These are phyloP conservation scores for Sporothrix humicola DNA, from an alignment of 2,329 filamentous ascomycete species.

Conservation along the genomic window DNA sequence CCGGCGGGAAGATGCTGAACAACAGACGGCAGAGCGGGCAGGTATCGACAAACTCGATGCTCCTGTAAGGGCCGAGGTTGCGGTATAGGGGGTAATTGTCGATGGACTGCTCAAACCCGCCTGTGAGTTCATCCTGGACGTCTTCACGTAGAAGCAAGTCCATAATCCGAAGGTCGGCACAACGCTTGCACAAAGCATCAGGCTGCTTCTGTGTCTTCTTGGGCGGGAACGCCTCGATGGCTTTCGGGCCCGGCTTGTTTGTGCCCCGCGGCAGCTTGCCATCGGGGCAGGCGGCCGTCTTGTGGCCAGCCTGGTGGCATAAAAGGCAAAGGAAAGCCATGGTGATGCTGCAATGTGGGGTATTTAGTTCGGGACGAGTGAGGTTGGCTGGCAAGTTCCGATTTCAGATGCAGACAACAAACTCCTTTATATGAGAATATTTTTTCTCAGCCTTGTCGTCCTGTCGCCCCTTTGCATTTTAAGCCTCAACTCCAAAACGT, in stretches of 20 bases:
- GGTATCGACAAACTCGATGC: slow-evolving; percentile 22
- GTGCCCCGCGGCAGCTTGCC: neutral
- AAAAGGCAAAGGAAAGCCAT: slow-evolving; percentile 28
- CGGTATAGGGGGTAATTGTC: neutral
- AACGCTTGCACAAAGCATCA: slow-evolving; percentile 10
- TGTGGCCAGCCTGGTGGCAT: slow-evolving; percentile 30
- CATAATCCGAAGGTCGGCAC: neutral
- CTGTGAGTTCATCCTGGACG: neutral
- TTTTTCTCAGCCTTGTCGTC: neutral
- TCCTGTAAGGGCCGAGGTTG: slow-evolving; percentile 4
- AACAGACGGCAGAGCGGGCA: slow-evolving; percentile 31
- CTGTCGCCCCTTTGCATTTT: too few species aligned
- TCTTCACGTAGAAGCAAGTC: slow-evolving; percentile 26
- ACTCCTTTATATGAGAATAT: neutral
- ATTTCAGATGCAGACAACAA: too few species aligned
- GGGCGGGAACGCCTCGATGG: neutral
- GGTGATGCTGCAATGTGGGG: neutral
- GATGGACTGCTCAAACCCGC: neutral
- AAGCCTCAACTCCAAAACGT: neutral
- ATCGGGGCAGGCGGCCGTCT: slow-evolving; percentile 20
- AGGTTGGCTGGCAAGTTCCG: too few species aligned
- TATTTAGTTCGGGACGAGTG: too few species aligned
- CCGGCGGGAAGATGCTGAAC: slow-evolving; percentile 27
- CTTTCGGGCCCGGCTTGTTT: neutral
- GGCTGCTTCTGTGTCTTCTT: neutral